Conservation (phyloP, 2,329 filamentous ascomycete species). For the Ophiocordyceps robertsii region DNA sequence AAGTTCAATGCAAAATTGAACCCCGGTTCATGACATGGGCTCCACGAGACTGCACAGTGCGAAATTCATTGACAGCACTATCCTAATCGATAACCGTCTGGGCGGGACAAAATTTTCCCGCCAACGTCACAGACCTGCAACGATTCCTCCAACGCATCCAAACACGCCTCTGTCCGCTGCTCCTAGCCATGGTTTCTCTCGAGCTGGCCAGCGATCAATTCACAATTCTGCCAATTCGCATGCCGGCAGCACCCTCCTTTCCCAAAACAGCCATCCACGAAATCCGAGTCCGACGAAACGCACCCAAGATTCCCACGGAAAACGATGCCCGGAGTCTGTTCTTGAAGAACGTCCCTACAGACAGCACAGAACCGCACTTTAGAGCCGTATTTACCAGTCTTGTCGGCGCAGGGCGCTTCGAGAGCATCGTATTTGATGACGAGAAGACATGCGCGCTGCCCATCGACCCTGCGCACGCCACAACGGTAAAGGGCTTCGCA, state of each 20-base stretch:
- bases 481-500: slow-evolving; percentile 19
- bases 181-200: slow-evolving; percentile 13
- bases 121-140: not conserved
- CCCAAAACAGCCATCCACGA: slow-evolving; percentile 58
- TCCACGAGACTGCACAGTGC: not conserved
- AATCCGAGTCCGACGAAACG: slow-evolving; percentile 74
- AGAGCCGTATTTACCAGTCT: slow-evolving; percentile 62
- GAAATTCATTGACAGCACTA: not conserved
- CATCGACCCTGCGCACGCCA: slow-evolving; percentile 35
- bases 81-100: not conserved
- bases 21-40: too few relatives aligned
- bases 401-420: slow-evolving; percentile 65
- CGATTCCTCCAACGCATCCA: not conserved
- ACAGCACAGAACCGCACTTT: slow-evolving; percentile 67
- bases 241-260: slow-evolving; percentile 50
- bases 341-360: slow-evolving; percentile 76
- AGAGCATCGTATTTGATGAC: slow-evolving; percentile 62
- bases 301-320: slow-evolving; percentile 61
- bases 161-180: not conserved
- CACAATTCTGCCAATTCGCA: slow-evolving; percentile 51
- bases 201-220: slow-evolving; percentile 39
- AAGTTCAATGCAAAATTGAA: too few relatives aligned
- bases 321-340: slow-evolving; percentile 73
- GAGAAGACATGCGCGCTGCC: slow-evolving; percentile 29
- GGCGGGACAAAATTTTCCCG: not conserved